Base-by-base conservation (phyloP, 108 stramenopile species). In the Skeletonema marinoi region DNA sequence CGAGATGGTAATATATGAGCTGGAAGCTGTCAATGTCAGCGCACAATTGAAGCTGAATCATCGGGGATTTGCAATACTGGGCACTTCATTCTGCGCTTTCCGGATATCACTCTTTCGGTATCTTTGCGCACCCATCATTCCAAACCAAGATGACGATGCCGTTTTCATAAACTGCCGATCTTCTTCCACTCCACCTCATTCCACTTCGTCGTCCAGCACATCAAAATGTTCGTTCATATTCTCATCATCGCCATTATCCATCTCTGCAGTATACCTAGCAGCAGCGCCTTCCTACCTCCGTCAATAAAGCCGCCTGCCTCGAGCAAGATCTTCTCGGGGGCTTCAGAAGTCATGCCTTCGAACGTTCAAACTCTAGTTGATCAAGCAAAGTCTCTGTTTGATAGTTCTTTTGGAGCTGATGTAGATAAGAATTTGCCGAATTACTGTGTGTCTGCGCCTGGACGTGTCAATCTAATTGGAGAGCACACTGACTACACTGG, bases 401-500 rank as follows among this genome's bases (percentile, higher is more conserved):
- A 75, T 5, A 41, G 62, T 48, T 58, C 74, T 4, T 82, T 76
- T 48, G 68, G 59, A 19, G 9, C 21, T 17, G 68, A 67, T 51
- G 70, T 16, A 1, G 9, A 9, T 0, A 25, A 56, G 1, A 29
- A 44, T 59, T 30, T 60, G 1, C 60, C 71, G 9, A 21, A 51
- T 8, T 54, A 64, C 35, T 60, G 73, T 11, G 58, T 88, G 19
- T 78, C 87, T 8, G 92, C 94, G 11, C 94, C 94, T 12, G 94
- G 94, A 39, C 85, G 94, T 8, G 94, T 95, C 71, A 95, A 95
- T 77, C 81, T 95, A 64, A 95, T 95, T 69, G 98, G 98, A 9
- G 98, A 99, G 84, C 98, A 99, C 81, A 96, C 95, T 8, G 98
- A 99, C 71, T 99, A 99, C 83, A 97, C 96, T 13, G 96, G 92